phyloP scores from a whole-genome alignment of 2,329 filamentous ascomycete species.

The Alternaria sp. region DNA sequence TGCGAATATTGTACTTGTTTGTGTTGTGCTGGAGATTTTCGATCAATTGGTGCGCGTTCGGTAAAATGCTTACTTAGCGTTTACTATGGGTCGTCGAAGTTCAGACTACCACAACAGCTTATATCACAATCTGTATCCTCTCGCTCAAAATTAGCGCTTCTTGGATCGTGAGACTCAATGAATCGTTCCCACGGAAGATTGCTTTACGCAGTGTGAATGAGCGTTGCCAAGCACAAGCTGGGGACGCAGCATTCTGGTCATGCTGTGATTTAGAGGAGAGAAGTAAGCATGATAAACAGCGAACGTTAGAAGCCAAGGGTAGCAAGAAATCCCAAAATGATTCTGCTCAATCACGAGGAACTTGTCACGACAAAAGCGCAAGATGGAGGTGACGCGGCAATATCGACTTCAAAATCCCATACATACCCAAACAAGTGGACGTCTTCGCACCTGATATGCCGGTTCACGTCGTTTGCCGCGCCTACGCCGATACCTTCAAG shows the following conservation, averaged over 20 bases:
- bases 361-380: background rate
- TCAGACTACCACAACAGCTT: background rate
- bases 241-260: background rate
- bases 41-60: conserved; percentile 18
- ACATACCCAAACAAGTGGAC: background rate
- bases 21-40: conserved; percentile 1
- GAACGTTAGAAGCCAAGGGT: background rate
- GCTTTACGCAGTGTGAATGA: background rate
- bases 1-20: conserved; percentile 7
- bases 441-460: background rate
- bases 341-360: background rate
- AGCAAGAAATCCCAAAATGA: background rate
- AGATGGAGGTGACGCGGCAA: background rate
- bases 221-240: background rate
- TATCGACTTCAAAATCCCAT: background rate
- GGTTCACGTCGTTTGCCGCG: background rate
- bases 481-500: background rate
- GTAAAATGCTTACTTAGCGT: conserved; percentile 16
- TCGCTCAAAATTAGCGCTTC: background rate
- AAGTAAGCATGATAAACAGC: background rate
- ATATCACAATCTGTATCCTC: background rate
- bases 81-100: conserved; percentile 1
- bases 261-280: background rate
- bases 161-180: background rate
- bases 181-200: background rate